phyloP scores from a whole-genome alignment of 805 yeast genomes.

The Candida suzukii region DNA sequence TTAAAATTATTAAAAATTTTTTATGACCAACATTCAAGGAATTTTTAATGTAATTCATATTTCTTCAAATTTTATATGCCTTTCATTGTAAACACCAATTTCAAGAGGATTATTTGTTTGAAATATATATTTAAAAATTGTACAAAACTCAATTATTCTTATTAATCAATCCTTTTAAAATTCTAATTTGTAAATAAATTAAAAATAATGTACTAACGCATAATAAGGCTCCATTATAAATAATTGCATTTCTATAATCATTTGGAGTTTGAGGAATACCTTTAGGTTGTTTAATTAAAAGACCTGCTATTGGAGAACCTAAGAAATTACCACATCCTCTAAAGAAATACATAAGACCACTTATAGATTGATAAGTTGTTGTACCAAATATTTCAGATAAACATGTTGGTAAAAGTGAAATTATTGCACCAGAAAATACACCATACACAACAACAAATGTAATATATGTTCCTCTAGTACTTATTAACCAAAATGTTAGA shows the following conservation, averaged over 20 bases:
- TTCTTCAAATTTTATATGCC: too few relatives aligned
- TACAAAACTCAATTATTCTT: too few relatives aligned
- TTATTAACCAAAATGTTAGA: slow-evolving; percentile 29
- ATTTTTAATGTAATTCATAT: too few relatives aligned
- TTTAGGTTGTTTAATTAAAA: slow-evolving; percentile 13
- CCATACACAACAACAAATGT: slow-evolving; percentile 28
- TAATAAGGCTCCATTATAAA: slow-evolving; percentile 22
- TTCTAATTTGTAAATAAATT: slow-evolving; percentile 1
- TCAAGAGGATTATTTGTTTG: too few relatives aligned
- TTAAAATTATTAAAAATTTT: too few relatives aligned
- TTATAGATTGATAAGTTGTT: slow-evolving; percentile 24
- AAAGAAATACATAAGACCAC: slow-evolving; percentile 27
- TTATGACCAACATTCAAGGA: too few relatives aligned
- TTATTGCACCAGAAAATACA: slow-evolving; percentile 28
- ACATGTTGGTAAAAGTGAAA: slow-evolving; percentile 26
- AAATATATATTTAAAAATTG: too few relatives aligned
- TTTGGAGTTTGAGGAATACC: slow-evolving; percentile 6
- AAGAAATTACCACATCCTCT: slow-evolving; percentile 28
- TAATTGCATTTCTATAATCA: slow-evolving; percentile 20
- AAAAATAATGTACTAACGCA: slow-evolving; percentile 1
- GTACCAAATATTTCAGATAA: slow-evolving; percentile 27
- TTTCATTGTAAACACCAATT: too few relatives aligned
- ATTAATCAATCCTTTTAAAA: slow-evolving; percentile 32
- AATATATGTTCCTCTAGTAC: slow-evolving; percentile 18
- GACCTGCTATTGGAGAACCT: slow-evolving; percentile 30